A percentile compares a stretch with the other conserved stretches of the same genome.
These are phyloP conservation scores for Tylopilus balloui DNA, from an alignment of 768 basidiomycete species.

Conservation along the genomic window DNA sequence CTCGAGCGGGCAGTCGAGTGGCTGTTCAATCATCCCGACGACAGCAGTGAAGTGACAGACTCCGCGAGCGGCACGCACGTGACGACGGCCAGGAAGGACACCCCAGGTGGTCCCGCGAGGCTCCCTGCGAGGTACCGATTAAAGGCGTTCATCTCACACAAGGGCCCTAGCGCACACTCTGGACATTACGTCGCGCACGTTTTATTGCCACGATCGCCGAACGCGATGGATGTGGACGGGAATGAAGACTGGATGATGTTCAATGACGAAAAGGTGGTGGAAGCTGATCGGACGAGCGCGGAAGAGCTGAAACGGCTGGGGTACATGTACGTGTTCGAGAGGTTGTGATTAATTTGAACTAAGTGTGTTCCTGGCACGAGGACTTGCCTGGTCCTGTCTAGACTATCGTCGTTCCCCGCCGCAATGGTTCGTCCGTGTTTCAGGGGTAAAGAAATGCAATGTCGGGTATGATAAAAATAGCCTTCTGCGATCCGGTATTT, in stretches of 20 bases:
- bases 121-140: slow-evolving; percentile 78
- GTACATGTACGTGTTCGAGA: slow-evolving; percentile 92
- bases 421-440: no score
- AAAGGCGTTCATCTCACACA: slow-evolving; percentile 96
- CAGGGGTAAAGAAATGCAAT: no score
- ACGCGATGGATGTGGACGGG: slow-evolving; percentile 30
- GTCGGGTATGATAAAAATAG: no score
- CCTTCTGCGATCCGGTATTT: no score
- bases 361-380: not conserved
- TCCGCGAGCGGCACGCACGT: slow-evolving; percentile 22
- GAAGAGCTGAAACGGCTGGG: slow-evolving; percentile 77
- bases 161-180: slow-evolving; percentile 92
- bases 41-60: slow-evolving; percentile 58
- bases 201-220: slow-evolving; percentile 22
- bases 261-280: slow-evolving; percentile 95
- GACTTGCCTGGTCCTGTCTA: no score
- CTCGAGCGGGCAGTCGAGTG: slow-evolving; percentile 90
- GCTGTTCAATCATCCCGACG: slow-evolving; percentile 92
- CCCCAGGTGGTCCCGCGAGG: slow-evolving; percentile 42
- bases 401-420: not conserved
- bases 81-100: slow-evolving; percentile 6
- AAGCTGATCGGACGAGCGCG: slow-evolving; percentile 80
- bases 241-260: slow-evolving; percentile 78
- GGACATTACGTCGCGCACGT: slow-evolving; percentile 91
- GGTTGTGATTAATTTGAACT: not conserved